Conservation (phyloP, 2,329 filamentous ascomycete species). For the Curvularia hawaiiensis region DNA sequence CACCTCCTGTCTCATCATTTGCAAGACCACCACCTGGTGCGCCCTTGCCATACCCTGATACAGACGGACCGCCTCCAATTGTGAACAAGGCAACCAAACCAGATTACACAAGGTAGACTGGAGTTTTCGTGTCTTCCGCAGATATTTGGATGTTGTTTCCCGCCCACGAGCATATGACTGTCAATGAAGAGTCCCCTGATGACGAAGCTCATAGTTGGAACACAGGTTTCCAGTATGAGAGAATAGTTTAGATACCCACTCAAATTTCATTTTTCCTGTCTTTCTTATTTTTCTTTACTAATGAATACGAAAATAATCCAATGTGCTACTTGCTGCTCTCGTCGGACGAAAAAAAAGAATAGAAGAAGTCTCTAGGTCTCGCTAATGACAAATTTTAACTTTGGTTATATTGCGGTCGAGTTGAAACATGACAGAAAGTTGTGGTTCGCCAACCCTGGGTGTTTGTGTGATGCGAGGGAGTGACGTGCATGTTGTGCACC, state of each 20-base stretch:
- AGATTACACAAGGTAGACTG: constrained; percentile 54
- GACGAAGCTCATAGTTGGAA: constrained; percentile 2
- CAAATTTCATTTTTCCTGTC: background rate
- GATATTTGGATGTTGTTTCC: background rate
- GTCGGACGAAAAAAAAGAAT: background rate
- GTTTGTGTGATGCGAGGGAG: background rate
- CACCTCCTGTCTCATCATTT: constrained; percentile 31
- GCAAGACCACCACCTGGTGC: constrained; percentile 41
- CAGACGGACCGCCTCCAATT: constrained; percentile 78
- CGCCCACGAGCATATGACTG: background rate
- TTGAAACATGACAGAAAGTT: background rate
- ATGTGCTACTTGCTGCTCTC: background rate
- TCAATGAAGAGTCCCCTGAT: background rate
- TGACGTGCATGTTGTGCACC: background rate
- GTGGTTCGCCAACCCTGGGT: background rate
- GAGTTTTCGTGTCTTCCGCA: constrained; percentile 3
- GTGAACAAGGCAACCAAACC: constrained; percentile 90
- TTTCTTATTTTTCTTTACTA: background rate
- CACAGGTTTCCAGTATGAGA: background rate
- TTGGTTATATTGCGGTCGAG: background rate
- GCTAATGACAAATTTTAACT: background rate
- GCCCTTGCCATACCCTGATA: constrained; percentile 77
- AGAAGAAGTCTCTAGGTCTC: background rate
- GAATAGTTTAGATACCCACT: constrained; percentile 5
- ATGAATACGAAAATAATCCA: background rate